Conservation (phyloP, 139 green algal genomes). For the Parachlorella kessleri region DNA sequence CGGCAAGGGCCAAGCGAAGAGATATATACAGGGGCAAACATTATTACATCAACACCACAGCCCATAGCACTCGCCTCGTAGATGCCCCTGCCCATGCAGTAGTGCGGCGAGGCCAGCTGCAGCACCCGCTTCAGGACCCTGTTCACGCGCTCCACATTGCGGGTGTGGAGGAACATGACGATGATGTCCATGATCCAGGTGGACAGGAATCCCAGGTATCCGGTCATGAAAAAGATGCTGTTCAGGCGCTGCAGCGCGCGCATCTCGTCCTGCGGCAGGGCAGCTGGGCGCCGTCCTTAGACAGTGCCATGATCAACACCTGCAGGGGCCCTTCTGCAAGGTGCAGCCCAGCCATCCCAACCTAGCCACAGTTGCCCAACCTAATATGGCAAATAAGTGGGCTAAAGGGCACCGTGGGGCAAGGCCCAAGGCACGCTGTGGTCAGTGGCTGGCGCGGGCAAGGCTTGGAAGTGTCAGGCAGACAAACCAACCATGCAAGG, state of each 20-base stretch:
- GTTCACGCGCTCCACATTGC: conserved; percentile 23
- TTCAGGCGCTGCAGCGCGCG: conserved; percentile 60
- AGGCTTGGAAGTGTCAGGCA: too few relatives aligned
- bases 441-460: too few relatives aligned
- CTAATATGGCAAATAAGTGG: too few relatives aligned
- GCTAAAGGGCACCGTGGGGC: neutral
- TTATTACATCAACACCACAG: too few relatives aligned
- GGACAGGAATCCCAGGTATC: conserved; percentile 73
- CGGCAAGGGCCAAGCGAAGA: conserved; percentile 39
- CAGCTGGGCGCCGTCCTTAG: neutral
- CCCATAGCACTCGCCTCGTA: conserved; percentile 15
- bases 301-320: neutral
- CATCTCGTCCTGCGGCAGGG: conserved; percentile 75
- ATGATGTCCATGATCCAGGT: conserved; percentile 73
- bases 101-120: conserved; percentile 63
- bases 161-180: conserved; percentile 36
- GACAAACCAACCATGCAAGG: too few relatives aligned
- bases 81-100: conserved; percentile 57
- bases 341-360: too few relatives aligned
- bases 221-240: conserved; percentile 61
- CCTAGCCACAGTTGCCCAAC: too few relatives aligned
- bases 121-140: conserved; percentile 42
- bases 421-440: too few relatives aligned
- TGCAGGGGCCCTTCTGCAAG: too few relatives aligned
- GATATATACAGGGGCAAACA: too few relatives aligned